These are phyloP conservation scores for Fomitopsis pulvina DNA, from an alignment of 768 basidiomycete genomes.

Conservation along the genomic window DNA sequence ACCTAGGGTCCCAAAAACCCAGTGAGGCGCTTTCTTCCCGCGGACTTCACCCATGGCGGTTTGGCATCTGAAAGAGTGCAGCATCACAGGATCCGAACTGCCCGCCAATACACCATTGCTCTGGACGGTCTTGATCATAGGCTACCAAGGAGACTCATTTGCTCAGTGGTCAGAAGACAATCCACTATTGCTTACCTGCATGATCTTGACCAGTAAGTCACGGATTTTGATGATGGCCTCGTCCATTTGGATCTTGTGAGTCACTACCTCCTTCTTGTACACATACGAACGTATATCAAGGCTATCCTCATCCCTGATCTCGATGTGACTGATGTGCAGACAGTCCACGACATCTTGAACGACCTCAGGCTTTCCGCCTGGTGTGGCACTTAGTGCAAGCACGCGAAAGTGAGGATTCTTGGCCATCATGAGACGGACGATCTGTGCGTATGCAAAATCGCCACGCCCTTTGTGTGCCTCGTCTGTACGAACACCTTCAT, in stretches of 20 bases:
- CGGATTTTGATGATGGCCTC: constrained; percentile 59
- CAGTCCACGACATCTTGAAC: constrained; percentile 89
- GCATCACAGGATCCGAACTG: constrained; percentile 44
- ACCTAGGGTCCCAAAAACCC: constrained; percentile 45
- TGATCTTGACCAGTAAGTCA: constrained; percentile 60
- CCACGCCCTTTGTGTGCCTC: constrained; percentile 95
- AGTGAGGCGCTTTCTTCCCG: constrained; percentile 29
- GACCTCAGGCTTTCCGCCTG: constrained; percentile 78
- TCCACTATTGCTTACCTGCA: constrained; percentile 51
- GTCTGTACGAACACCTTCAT: no score
- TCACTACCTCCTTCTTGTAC: constrained; percentile 80
- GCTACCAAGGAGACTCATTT: constrained; percentile 19
- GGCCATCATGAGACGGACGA: constrained; percentile 85
- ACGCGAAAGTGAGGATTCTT: constrained; percentile 93
- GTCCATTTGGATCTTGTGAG: constrained; percentile 72
- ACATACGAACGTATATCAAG: constrained; percentile 82
- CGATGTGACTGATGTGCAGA: constrained; percentile 90
- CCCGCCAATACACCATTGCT: constrained; percentile 38
- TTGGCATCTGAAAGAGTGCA: constrained; percentile 63
- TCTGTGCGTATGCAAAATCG: constrained; percentile 86
- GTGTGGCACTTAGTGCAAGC: constrained; percentile 92
- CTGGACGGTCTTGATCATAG: constrained; percentile 30
- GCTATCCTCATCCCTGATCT: constrained; percentile 88
- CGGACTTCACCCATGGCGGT: constrained; percentile 33
- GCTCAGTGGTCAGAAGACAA: no score